Evolutionary conservation across 352 stramenopile species (phyloP).

Genomic region (Phytophthora melonis): DNA sequence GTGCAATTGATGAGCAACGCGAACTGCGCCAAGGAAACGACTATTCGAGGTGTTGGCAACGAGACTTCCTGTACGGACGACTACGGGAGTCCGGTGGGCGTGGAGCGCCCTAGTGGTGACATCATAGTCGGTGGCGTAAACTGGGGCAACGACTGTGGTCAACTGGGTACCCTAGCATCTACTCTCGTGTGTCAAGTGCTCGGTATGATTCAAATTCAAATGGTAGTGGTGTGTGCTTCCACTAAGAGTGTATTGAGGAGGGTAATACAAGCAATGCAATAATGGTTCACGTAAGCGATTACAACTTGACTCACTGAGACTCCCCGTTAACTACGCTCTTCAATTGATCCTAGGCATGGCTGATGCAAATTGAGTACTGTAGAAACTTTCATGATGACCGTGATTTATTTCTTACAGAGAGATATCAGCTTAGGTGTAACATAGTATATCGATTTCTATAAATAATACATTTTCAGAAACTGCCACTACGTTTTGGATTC

Average conservation of each 20-base stretch:
- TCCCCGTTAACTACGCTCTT: no score
- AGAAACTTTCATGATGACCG: no score
- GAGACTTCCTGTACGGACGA: conserved; percentile 57
- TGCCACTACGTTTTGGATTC: no score
- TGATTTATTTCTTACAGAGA: neutral
- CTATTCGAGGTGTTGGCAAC: conserved; percentile 33
- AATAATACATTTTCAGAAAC: no score
- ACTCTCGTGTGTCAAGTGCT: conserved; percentile 50
- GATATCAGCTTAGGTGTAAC: no score
- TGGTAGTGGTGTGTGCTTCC: conserved; percentile 14
- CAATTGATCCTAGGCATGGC: no score
- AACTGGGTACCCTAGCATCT: conserved; percentile 52
- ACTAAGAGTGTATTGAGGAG: neutral
- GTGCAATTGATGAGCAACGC: conserved; percentile 45
- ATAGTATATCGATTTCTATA: neutral
- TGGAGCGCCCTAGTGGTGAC: conserved; percentile 25
- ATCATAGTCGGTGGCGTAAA: conserved; percentile 53
- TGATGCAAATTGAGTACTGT: no score
- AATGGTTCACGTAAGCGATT: no score
- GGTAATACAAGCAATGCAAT: no score
- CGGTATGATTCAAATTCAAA: conserved; percentile 42
- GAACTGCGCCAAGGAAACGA: conserved; percentile 31
- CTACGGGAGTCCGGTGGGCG: conserved; percentile 54
- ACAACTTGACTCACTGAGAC: no score
- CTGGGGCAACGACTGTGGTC: conserved; percentile 58